A percentile compares a stretch with the other conserved stretches of the same genome.
phyloP scores from a whole-genome alignment of 1,284 basidiomycete species.

The Sutorius eximius region DNA sequence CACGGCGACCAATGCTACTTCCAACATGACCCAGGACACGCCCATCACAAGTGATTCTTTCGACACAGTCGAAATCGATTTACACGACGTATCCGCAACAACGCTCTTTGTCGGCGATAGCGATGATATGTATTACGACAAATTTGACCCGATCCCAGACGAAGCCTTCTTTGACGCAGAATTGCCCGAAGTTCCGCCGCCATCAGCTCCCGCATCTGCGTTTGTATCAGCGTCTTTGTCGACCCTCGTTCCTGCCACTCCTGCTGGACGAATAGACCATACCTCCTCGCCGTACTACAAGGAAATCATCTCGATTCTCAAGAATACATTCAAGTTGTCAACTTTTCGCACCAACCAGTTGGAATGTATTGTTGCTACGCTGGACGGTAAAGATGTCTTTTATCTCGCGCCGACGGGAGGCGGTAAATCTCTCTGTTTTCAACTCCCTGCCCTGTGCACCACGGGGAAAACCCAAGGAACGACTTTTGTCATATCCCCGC shows the following conservation, averaged over 20 bases:
- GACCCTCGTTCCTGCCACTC: neutral
- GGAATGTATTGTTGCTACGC: constrained; percentile 80
- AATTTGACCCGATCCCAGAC: constrained; percentile 28
- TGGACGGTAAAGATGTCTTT: constrained; percentile 86
- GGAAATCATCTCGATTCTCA: constrained; percentile 67
- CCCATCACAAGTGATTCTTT: constrained; percentile 8
- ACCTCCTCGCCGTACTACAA: constrained; percentile 45
- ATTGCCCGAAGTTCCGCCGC: constrained; percentile 1
- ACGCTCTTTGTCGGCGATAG: constrained; percentile 24
- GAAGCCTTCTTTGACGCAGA: constrained; percentile 17
- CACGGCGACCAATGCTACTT: neutral
- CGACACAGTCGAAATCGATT: constrained; percentile 15
- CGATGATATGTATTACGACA: constrained; percentile 34
- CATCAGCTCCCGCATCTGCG: neutral
- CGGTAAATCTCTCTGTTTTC: constrained; percentile 87
- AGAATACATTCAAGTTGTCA: constrained; percentile 64
- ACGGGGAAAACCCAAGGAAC: constrained; percentile 76
- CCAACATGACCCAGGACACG: constrained; percentile 1
- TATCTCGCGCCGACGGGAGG: constrained; percentile 98
- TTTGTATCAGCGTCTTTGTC: neutral
- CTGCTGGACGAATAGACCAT: constrained; percentile 24
- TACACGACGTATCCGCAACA: constrained; percentile 21
- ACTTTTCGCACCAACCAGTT: constrained; percentile 84
- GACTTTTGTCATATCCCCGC: constrained; percentile 89
- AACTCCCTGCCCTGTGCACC: constrained; percentile 84